Percentiles rank a stretch among this genome's conserved stretches.
Conservation (phyloP, 768 basidiomycete genomes). For the Psilocybe azurescens region DNA sequence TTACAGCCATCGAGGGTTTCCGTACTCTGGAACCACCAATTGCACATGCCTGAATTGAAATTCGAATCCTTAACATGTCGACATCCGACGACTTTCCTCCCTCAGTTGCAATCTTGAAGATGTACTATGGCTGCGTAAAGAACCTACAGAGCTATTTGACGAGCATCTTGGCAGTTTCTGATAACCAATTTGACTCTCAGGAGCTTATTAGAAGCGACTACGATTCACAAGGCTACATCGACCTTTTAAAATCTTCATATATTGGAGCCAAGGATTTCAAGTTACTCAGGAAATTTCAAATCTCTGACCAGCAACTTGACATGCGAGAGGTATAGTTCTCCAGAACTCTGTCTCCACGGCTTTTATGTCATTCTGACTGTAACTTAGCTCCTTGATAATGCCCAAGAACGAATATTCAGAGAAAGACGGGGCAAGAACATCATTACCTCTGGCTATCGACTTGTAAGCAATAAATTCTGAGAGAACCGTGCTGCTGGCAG, state of each 20-base stretch:
- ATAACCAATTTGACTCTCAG: neutral
- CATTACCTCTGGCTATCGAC: conserved; percentile 68
- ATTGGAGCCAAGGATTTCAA: conserved; percentile 41
- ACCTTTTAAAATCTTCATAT: conserved; percentile 46
- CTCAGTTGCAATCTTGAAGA: conserved; percentile 40
- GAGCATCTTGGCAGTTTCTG: conserved; percentile 35
- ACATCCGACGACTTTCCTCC: neutral
- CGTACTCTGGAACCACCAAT: neutral
- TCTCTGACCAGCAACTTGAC: conserved; percentile 46
- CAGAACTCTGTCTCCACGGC: neutral
- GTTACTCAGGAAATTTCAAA: conserved; percentile 24
- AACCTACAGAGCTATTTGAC: conserved; percentile 43
- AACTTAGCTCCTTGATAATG: conserved; percentile 62
- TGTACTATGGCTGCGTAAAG: conserved; percentile 49
- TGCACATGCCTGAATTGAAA: neutral
- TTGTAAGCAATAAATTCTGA: conserved; percentile 41
- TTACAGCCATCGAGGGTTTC: neutral
- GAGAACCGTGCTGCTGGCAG: neutral
- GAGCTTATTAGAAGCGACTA: neutral
- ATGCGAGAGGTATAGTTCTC: conserved; percentile 56
- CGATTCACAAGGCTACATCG: conserved; percentile 12
- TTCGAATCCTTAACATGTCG: neutral
- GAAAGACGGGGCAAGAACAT: conserved; percentile 55
- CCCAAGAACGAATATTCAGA: conserved; percentile 59
- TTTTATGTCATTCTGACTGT: neutral